Percentiles rank a stretch among this genome's conserved stretches.
phyloP scores from a whole-genome alignment of 331 rosid species.

The Pyracantha coccinea region DNA sequence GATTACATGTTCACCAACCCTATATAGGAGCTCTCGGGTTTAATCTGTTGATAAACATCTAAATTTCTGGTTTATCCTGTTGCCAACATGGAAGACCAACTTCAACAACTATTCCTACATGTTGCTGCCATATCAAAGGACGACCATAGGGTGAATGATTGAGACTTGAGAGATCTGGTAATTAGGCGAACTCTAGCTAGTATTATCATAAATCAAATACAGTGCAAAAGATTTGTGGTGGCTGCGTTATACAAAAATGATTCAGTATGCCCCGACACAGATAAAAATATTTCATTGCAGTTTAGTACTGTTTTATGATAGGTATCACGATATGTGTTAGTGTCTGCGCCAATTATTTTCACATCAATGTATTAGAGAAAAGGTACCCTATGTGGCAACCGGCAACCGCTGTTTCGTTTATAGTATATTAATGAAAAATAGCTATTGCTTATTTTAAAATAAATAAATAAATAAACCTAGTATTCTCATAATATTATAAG shows the following conservation, averaged over 20 bases:
- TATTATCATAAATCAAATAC: background rate
- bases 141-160: no score
- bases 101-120: background rate
- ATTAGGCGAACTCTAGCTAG: background rate
- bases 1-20: background rate
- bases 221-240: background rate
- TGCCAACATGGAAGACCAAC: background rate
- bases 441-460: no score
- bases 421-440: no score
- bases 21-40: background rate
- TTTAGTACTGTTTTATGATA: background rate
- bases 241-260: background rate
- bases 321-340: background rate
- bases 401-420: no score
- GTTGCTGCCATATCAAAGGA: background rate
- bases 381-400: no score
- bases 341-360: no score
- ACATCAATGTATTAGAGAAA: no score
- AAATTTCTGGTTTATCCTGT: background rate
- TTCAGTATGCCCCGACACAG: background rate
- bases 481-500: no score
- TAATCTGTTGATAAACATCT: background rate
- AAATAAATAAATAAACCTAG: no score
- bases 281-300: background rate
- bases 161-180: background rate